These are phyloP conservation scores for Hygrophorus pudorinus DNA, from an alignment of 768 basidiomycete species.

Conservation along the genomic window DNA sequence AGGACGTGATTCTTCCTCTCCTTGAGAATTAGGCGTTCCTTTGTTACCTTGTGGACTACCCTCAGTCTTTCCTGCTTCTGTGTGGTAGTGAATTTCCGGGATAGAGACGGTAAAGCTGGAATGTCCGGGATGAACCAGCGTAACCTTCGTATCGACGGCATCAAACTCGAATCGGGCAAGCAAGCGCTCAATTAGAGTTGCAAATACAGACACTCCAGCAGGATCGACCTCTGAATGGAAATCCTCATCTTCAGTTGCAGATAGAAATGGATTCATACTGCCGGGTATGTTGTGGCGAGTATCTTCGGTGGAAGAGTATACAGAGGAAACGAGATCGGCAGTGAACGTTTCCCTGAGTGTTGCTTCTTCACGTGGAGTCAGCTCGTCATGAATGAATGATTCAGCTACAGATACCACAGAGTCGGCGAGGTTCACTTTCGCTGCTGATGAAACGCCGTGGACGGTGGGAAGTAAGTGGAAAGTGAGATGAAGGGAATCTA, in stretches of 20 bases:
- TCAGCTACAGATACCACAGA: slow-evolving; percentile 82
- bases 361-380: slow-evolving; percentile 62
- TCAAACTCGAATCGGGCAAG: slow-evolving; percentile 74
- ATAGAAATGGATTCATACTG: slow-evolving; percentile 47
- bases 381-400: slow-evolving; percentile 78
- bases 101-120: slow-evolving; percentile 53
- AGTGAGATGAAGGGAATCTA: slow-evolving; percentile 60
- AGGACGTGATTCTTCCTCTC: slow-evolving; percentile 4
- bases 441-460: slow-evolving; percentile 12
- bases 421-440: slow-evolving; percentile 45
- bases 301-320: slow-evolving; percentile 10
- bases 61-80: slow-evolving; percentile 20
- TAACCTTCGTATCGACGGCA: slow-evolving; percentile 56
- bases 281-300: slow-evolving; percentile 56
- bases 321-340: slow-evolving; percentile 24
- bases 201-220: slow-evolving; percentile 71
- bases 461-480: slow-evolving; percentile 35
- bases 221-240: slow-evolving; percentile 44
- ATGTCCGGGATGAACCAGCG: slow-evolving; percentile 54
- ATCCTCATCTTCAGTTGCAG: slow-evolving; percentile 30
- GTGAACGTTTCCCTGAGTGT: slow-evolving; percentile 62
- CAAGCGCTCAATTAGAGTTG: slow-evolving; percentile 68
- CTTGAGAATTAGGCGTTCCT: slow-evolving; percentile 4
- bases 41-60: slow-evolving; percentile 1
- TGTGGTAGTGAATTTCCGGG: slow-evolving; percentile 48